These are phyloP conservation scores for Diphasiastrum complanatum DNA, from an alignment of 83 land plant genomes.

Conservation along the genomic window DNA sequence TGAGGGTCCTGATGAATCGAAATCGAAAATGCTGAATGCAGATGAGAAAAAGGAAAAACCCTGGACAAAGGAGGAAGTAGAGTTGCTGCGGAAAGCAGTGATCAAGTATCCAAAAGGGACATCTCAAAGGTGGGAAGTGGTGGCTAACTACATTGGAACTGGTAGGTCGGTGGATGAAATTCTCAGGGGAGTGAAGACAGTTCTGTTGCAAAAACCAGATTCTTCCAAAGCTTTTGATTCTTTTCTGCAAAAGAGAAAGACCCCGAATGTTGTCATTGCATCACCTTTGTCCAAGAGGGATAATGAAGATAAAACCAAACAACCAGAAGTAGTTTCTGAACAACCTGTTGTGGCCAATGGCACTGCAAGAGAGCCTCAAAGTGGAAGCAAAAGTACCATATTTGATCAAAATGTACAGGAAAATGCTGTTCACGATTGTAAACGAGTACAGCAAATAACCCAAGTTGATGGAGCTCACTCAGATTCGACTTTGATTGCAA, in stretches of 20 bases:
- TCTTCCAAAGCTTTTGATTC: slow-evolving; percentile 83
- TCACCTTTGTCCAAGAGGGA: slow-evolving; percentile 83
- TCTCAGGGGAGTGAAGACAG: slow-evolving; percentile 83
- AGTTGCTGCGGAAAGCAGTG: slow-evolving; percentile 75
- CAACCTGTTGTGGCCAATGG: not conserved
- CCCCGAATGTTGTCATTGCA: slow-evolving; percentile 42
- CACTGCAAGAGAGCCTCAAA: not conserved
- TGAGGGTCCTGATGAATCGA: slow-evolving; percentile 7
- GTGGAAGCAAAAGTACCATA: not conserved
- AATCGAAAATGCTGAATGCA: slow-evolving; percentile 21
- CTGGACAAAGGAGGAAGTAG: slow-evolving; percentile 88
- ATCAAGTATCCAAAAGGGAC: slow-evolving; percentile 92
- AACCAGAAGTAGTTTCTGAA: not conserved
- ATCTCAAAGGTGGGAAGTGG: slow-evolving; percentile 94
- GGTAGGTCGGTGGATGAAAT: slow-evolving; percentile 89
- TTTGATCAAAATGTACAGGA: no score
- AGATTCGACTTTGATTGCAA: no score
- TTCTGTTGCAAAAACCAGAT: slow-evolving; percentile 93
- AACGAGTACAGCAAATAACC: no score
- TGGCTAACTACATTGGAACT: slow-evolving; percentile 83
- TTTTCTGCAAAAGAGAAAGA: slow-evolving; percentile 82
- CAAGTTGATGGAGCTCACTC: no score
- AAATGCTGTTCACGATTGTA: no score
- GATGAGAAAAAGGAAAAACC: slow-evolving; percentile 74
- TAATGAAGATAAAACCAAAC: not conserved